Evolutionary conservation across 2,329 filamentous ascomycete genomes (phyloP).

Genomic region (Claviceps sp.): DNA sequence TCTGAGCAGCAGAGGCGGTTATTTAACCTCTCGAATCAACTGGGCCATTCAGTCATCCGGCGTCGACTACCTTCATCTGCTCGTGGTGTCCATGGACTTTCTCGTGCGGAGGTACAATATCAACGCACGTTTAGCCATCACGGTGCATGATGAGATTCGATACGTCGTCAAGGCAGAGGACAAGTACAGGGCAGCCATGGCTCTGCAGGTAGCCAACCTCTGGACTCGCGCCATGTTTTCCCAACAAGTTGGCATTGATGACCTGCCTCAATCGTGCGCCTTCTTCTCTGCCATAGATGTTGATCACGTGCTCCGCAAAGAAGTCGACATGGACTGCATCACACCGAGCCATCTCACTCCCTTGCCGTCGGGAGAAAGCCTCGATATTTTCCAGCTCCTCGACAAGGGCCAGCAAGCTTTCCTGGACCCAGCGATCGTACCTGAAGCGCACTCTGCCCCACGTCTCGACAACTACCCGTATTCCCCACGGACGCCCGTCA

Average conservation of each 20-base stretch:
- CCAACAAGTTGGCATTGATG: conserved; percentile 91
- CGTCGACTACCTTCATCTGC: conserved; percentile 89
- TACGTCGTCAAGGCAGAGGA: conserved; percentile 80
- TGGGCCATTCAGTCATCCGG: conserved; percentile 98
- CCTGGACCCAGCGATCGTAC: conserved; percentile 52
- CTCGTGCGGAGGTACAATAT: conserved; percentile 76
- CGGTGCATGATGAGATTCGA: conserved; percentile 93
- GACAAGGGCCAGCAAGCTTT: conserved; percentile 54
- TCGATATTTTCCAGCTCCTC: conserved; percentile 72
- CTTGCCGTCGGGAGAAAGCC: conserved; percentile 73
- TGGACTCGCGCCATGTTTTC: conserved; percentile 98
- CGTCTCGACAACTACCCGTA: conserved; percentile 52
- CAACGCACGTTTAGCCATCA: conserved; percentile 74
- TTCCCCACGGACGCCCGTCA: conserved; percentile 59
- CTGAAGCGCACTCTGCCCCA: conserved; percentile 39
- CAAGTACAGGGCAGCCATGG: conserved; percentile 81
- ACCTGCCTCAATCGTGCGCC: conserved; percentile 85
- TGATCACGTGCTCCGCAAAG: conserved; percentile 89
- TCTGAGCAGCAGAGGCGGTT: conserved; percentile 75
- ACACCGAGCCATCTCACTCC: conserved; percentile 71
- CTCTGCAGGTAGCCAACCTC: conserved; percentile 82
- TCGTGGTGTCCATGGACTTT: conserved; percentile 92
- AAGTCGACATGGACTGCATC: conserved; percentile 95
- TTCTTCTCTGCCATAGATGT: conserved; percentile 95
- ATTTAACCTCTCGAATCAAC: conserved; percentile 93